Evolutionary conservation across 805 yeast genomes (phyloP).

Genomic region (Wickerhamiella hasegawae): DNA sequence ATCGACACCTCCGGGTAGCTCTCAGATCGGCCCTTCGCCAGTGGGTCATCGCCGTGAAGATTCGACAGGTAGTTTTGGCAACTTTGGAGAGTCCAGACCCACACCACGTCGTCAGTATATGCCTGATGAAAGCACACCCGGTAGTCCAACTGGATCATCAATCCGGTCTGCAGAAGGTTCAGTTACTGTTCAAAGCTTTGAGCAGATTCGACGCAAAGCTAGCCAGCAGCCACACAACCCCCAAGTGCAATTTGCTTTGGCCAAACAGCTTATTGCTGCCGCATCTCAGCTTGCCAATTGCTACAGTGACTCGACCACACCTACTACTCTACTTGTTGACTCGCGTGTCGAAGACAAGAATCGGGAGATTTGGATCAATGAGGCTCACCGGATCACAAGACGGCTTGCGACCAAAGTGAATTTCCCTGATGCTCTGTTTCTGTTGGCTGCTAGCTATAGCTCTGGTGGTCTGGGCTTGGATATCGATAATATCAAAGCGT

Average conservation of each 20-base stretch:
- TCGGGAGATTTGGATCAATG: conserved; percentile 37
- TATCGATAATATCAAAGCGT: conserved; percentile 44
- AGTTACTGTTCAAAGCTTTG: conserved; percentile 21
- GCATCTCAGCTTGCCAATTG: conserved; percentile 18
- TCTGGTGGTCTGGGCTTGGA: conserved; percentile 34
- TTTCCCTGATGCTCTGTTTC: conserved; percentile 40
- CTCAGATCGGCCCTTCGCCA: too few species aligned
- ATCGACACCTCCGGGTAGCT: too few species aligned
- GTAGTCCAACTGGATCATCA: conserved; percentile 9
- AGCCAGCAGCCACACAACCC: conserved; percentile 25
- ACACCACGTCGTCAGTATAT: too few species aligned
- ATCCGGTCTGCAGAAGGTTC: too few species aligned
- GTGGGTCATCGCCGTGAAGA: too few species aligned
- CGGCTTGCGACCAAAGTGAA: conserved; percentile 30
- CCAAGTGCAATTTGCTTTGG: conserved; percentile 44
- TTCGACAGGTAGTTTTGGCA: too few species aligned
- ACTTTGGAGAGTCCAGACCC: too few species aligned
- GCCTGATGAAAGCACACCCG: too few species aligned
- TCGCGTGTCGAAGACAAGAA: conserved; percentile 33
- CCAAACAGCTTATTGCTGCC: conserved; percentile 39
- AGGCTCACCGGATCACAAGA: conserved; percentile 44
- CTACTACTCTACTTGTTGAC: conserved; percentile 24
- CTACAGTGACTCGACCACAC: conserved; percentile 26
- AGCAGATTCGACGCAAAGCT: conserved; percentile 18
- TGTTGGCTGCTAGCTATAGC: conserved; percentile 44